These are phyloP conservation scores for Globisporangium uncinulatum DNA, from an alignment of 352 stramenopile species.

Conservation along the genomic window DNA sequence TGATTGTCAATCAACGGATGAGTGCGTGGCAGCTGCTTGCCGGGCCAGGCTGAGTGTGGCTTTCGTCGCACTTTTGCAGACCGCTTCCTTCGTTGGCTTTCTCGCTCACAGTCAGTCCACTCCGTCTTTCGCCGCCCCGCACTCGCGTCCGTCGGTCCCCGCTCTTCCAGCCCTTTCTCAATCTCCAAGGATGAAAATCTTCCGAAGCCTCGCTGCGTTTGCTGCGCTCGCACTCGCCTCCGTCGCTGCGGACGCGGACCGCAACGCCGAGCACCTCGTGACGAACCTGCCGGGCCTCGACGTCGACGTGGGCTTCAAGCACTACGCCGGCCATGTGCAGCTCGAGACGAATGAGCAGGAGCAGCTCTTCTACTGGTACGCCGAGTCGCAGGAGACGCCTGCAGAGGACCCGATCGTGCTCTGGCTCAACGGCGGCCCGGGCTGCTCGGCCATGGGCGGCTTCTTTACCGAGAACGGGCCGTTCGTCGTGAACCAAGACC, in stretches of 20 bases:
- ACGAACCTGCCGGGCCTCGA: conserved; percentile 41
- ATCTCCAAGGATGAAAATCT: conserved; percentile 24
- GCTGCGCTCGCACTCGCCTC: conserved; percentile 22
- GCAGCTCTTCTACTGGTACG: conserved; percentile 80
- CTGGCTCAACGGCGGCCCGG: conserved; percentile 78
- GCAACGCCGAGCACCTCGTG: conserved; percentile 23
- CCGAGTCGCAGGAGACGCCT: conserved; percentile 53
- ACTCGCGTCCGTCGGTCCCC: neutral
- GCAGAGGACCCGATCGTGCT: conserved; percentile 65
- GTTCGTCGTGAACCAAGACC: conserved; percentile 53
- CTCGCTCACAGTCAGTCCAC: too few relatives aligned
- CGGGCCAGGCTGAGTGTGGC: too few relatives aligned
- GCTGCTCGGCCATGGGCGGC: conserved; percentile 69
- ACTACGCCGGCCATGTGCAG: conserved; percentile 59
- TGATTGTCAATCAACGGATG: too few relatives aligned
- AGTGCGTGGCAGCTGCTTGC: too few relatives aligned
- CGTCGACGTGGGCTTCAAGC: conserved; percentile 46
- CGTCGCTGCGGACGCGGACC: conserved; percentile 5
- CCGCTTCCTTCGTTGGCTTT: too few relatives aligned
- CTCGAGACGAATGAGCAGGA: conserved; percentile 43
- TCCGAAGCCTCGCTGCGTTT: conserved; percentile 24
- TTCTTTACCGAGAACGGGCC: conserved; percentile 73
- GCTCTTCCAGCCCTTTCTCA: neutral
- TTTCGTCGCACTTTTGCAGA: too few relatives aligned
- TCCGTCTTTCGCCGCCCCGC: neutral